Conservation (phyloP, 768 basidiomycete genomes). For the Trametes sanguinea region DNA sequence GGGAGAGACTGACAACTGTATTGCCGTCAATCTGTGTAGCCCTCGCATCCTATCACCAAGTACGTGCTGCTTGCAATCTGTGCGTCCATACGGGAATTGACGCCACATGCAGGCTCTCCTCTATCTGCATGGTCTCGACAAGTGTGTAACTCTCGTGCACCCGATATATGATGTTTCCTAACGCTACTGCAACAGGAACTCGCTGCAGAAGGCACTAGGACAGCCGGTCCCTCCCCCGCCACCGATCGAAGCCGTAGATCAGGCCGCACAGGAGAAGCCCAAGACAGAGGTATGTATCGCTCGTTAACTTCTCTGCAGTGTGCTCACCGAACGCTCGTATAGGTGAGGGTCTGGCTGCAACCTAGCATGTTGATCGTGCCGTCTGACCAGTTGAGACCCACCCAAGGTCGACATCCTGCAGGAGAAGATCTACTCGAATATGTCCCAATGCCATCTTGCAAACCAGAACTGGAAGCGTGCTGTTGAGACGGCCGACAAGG, state of each 20-base stretch:
- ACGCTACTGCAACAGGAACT: constrained; percentile 20
- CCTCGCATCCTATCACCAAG: constrained; percentile 69
- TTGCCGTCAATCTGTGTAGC: constrained; percentile 43
- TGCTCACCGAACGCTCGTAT: background rate
- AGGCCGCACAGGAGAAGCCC: constrained; percentile 43
- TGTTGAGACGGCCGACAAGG: constrained; percentile 81
- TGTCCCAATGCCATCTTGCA: constrained; percentile 84
- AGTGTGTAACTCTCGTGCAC: constrained; percentile 45
- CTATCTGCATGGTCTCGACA: constrained; percentile 77
- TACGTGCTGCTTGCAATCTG: constrained; percentile 31
- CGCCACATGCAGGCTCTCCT: constrained; percentile 52
- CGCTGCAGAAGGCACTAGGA: constrained; percentile 24
- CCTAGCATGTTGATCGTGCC: no score
- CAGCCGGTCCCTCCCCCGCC: constrained; percentile 15
- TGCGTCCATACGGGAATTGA: background rate
- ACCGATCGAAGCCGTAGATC: constrained; percentile 15
- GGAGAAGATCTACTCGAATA: constrained; percentile 84
- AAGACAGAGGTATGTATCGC: constrained; percentile 60
- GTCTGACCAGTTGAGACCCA: no score
- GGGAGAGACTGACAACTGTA: no score
- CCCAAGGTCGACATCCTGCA: constrained; percentile 69
- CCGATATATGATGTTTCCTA: background rate
- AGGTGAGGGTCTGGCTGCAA: background rate
- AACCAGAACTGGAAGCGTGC: constrained; percentile 79
- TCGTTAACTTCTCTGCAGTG: no score